Evolutionary conservation across 768 basidiomycete genomes (phyloP).

Genomic region (Kwoniella pini): DNA sequence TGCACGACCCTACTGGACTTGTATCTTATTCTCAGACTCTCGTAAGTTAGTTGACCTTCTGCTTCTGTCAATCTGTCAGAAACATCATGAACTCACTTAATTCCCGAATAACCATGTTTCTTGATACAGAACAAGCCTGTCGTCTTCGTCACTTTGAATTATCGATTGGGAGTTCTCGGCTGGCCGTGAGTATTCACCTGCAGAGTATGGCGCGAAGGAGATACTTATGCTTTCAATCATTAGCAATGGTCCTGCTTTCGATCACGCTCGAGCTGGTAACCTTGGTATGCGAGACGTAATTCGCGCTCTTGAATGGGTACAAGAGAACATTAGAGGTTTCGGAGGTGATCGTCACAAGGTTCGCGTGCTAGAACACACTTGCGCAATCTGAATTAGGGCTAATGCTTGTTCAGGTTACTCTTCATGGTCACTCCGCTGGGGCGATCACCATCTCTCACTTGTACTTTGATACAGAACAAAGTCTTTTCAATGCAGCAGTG

Average conservation of each 20-base stretch:
- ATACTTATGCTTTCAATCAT: background rate
- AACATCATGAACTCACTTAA: too few species aligned
- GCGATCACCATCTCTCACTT: constrained; percentile 60
- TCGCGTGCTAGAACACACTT: background rate
- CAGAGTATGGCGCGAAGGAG: background rate
- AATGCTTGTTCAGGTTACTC: constrained; percentile 58
- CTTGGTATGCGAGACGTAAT: constrained; percentile 66
- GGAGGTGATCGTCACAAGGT: constrained; percentile 61
- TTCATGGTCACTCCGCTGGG: constrained; percentile 63
- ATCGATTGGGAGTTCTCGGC: constrained; percentile 61
- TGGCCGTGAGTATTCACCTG: constrained; percentile 48
- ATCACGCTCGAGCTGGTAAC: constrained; percentile 55
- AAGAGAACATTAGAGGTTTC: constrained; percentile 67
- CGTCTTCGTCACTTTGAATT: constrained; percentile 61
- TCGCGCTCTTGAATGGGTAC: constrained; percentile 63
- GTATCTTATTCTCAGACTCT: constrained; percentile 30
- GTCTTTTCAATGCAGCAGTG: constrained; percentile 16
- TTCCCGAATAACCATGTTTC: too few species aligned
- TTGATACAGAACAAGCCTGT: constrained; percentile 57
- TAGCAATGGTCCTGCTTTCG: constrained; percentile 41
- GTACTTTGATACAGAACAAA: constrained; percentile 35
- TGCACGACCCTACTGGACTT: constrained; percentile 51
- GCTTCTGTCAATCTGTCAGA: too few species aligned
- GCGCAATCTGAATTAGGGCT: too few species aligned
- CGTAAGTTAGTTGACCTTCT: constrained; percentile 4